A percentile compares a stretch with the other conserved stretches of the same genome.
phyloP scores from a whole-genome alignment of 441 rosid genomes.

The Raphanus hybrid region DNA sequence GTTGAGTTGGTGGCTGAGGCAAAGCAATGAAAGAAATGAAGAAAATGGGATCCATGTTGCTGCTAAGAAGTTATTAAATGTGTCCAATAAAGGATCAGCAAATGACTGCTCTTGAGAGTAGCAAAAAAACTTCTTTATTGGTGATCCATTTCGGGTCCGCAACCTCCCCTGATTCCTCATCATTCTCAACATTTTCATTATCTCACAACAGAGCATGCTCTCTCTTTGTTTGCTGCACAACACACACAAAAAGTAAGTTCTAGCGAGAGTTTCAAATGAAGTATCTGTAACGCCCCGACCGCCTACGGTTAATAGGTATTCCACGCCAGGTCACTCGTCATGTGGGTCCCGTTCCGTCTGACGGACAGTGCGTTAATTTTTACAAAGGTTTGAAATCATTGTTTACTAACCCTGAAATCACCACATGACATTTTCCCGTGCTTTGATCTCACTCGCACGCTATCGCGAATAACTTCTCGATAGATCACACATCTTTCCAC shows the following conservation, averaged over 20 bases:
- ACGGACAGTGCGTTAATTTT: no score
- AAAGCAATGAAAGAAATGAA: conserved; percentile 89
- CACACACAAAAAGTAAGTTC: neutral
- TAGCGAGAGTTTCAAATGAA: neutral
- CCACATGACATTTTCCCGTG: no score
- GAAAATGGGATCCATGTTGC: conserved; percentile 86
- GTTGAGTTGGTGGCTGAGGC: conserved; percentile 96
- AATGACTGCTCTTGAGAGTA: conserved; percentile 76
- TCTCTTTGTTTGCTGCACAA: conserved; percentile 62
- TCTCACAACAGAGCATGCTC: conserved; percentile 59
- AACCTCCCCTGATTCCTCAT: conserved; percentile 52
- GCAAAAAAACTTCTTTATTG: conserved; percentile 64
- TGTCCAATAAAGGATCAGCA: conserved; percentile 95
- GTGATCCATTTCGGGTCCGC: conserved; percentile 56
- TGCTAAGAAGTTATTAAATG: conserved; percentile 75
- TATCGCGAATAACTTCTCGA: no score
- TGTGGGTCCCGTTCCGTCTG: no score
- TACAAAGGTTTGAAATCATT: no score
- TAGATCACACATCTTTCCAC: no score
- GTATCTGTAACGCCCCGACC: no score
- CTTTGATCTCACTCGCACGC: no score
- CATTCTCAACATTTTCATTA: conserved; percentile 46
- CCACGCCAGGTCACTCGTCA: no score
- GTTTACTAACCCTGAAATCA: no score
- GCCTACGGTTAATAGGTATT: no score